phyloP scores from a whole-genome alignment of 768 basidiomycete genomes.

The Cantharellus anzutake region DNA sequence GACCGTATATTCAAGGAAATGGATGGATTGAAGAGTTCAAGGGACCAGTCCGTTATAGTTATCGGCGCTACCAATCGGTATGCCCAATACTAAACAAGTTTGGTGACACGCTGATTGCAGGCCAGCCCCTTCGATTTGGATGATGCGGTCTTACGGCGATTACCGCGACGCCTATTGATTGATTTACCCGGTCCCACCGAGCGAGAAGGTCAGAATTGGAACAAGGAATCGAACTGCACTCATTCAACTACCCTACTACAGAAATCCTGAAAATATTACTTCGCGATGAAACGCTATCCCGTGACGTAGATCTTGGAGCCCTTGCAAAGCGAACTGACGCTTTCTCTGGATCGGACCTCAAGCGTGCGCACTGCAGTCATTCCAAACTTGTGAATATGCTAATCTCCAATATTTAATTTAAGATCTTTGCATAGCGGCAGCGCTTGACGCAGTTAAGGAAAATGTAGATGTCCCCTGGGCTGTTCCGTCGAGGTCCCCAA shows the following conservation, averaged over 20 bases:
- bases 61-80: constrained; percentile 82
- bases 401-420: constrained; percentile 2
- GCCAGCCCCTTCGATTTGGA: constrained; percentile 58
- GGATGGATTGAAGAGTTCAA: constrained; percentile 74
- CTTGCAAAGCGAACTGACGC: constrained; percentile 59
- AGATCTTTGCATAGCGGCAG: constrained; percentile 90
- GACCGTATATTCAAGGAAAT: constrained; percentile 35
- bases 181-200: constrained; percentile 79
- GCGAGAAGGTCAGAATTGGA: constrained; percentile 41
- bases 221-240: neutral
- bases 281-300: constrained; percentile 52
- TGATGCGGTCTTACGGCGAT: constrained; percentile 75
- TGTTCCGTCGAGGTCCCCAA: neutral
- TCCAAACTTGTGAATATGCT: neutral
- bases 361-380: constrained; percentile 39
- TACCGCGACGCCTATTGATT: constrained; percentile 72
- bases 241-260: constrained; percentile 15
- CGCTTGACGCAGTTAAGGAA: constrained; percentile 82
- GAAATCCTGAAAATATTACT: constrained; percentile 79
- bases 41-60: constrained; percentile 67
- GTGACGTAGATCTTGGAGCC: constrained; percentile 38
- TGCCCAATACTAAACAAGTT: neutral
- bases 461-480: constrained; percentile 63
- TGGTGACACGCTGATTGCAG: neutral
- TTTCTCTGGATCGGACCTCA: constrained; percentile 89